These are phyloP conservation scores for Trichoderma cornu-damae DNA, from an alignment of 2,329 filamentous ascomycete species.

Conservation along the genomic window DNA sequence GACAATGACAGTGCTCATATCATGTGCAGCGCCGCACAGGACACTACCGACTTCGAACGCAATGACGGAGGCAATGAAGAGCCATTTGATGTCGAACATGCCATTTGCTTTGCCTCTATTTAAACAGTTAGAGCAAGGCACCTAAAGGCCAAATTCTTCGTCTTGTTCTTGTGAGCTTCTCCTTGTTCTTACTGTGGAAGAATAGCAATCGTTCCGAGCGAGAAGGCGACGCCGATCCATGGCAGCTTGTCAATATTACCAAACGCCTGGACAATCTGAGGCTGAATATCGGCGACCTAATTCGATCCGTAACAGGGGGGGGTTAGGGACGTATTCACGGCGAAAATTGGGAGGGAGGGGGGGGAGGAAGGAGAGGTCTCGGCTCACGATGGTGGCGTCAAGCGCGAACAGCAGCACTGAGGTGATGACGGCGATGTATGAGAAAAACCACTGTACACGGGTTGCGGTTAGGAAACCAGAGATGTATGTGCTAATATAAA, in stretches of 20 bases:
- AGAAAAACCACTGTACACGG: slow-evolving; percentile 5
- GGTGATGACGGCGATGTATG: neutral
- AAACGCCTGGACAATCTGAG: slow-evolving; percentile 17
- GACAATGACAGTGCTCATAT: slow-evolving; percentile 41
- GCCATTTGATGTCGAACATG: slow-evolving; percentile 39
- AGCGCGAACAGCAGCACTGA: slow-evolving; percentile 16
- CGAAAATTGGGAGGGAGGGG: neutral
- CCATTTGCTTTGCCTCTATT: neutral
- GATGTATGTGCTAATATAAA: neutral
- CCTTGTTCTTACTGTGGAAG: neutral
- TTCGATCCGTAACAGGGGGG: neutral
- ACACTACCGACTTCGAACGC: slow-evolving; percentile 27
- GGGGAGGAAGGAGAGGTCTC: too few species aligned
- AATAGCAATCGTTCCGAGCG: neutral
- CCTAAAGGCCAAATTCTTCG: neutral
- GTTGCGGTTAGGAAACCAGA: neutral
- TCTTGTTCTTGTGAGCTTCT: neutral
- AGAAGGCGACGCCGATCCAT: slow-evolving; percentile 22
- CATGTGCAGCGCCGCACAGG: slow-evolving; percentile 38
- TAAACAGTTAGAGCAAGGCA: neutral
- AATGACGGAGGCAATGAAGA: slow-evolving; percentile 25
- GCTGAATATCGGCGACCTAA: slow-evolving; percentile 21
- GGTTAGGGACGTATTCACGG: too few species aligned
- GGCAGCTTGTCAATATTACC: slow-evolving; percentile 17
- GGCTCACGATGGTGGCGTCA: slow-evolving; percentile 23